phyloP scores from a whole-genome alignment of 2,329 filamentous ascomycete genomes.

The Beauveria asiatica region DNA sequence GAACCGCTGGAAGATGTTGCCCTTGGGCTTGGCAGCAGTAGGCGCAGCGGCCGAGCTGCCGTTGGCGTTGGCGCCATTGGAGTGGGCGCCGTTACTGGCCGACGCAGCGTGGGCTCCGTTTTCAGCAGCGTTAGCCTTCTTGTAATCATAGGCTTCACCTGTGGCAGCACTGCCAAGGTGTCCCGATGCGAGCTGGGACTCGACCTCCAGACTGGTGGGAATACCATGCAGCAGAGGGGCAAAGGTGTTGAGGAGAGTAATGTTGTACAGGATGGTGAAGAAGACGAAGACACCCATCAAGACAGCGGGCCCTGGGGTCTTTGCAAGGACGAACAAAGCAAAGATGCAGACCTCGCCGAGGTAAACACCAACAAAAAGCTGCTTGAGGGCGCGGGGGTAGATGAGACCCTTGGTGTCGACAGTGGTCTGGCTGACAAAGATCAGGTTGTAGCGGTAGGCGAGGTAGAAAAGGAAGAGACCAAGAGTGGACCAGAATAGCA shows the following conservation, averaged over 20 bases:
- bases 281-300: constrained; percentile 69
- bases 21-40: constrained; percentile 32
- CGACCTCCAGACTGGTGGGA: constrained; percentile 50
- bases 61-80: constrained; percentile 19
- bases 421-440: constrained; percentile 69
- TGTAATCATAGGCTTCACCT: constrained; percentile 17
- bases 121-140: constrained; percentile 15
- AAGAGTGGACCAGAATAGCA: constrained; percentile 70
- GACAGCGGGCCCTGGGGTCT: constrained; percentile 59
- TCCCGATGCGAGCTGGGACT: constrained; percentile 21
- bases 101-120: constrained; percentile 11
- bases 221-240: constrained; percentile 64
- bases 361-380: constrained; percentile 75
- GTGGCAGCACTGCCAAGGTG: constrained; percentile 13
- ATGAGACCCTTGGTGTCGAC: constrained; percentile 84
- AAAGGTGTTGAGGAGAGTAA: constrained; percentile 61
- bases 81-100: constrained; percentile 8
- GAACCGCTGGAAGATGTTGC: constrained; percentile 48
- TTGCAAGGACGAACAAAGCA: constrained; percentile 67
- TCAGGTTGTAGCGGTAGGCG: constrained; percentile 77
- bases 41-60: constrained; percentile 20
- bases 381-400: constrained; percentile 82
- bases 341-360: constrained; percentile 71
- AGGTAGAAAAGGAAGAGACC: constrained; percentile 74
- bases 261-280: constrained; percentile 68